Evolutionary conservation across 169 alveolate species (phyloP).

Genomic region (Plasmodium gonderi): DNA sequence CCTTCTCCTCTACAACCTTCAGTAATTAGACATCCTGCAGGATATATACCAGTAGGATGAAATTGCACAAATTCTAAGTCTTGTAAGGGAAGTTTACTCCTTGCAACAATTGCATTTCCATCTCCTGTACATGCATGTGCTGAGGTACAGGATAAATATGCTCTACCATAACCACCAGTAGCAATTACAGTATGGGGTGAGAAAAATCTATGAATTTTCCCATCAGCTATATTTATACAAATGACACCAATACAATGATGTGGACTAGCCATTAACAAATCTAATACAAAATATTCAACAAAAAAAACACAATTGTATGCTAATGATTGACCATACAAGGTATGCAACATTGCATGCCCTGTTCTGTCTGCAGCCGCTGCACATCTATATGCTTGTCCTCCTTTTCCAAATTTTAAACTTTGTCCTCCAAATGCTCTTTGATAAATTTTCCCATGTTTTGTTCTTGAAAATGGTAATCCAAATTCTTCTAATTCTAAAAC

Average conservation of each 20-base stretch:
- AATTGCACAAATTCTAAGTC: slow-evolving; percentile 98
- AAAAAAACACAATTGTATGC: slow-evolving; percentile 95
- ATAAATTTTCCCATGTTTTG: slow-evolving; percentile 94
- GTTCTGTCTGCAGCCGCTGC: slow-evolving; percentile 99
- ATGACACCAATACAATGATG: slow-evolving; percentile 94
- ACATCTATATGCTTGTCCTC: slow-evolving; percentile 98
- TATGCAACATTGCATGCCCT: slow-evolving; percentile 98
- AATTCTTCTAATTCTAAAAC: slow-evolving; percentile 96
- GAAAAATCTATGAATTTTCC: slow-evolving; percentile 96
- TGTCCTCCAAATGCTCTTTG: slow-evolving; percentile 99
- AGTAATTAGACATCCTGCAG: slow-evolving; percentile 97
- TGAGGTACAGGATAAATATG: slow-evolving; percentile 97
- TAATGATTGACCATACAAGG: slow-evolving; percentile 94
- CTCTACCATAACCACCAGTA: slow-evolving; percentile 99
- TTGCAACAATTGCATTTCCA: slow-evolving; percentile 93
- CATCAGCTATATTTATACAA: slow-evolving; percentile 96
- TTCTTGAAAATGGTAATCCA: slow-evolving; percentile 98
- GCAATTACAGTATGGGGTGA: slow-evolving; percentile 95
- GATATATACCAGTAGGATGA: slow-evolving; percentile 99
- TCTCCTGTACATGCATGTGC: slow-evolving; percentile 99
- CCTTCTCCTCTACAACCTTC: slow-evolving; percentile 99
- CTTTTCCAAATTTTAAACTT: slow-evolving; percentile 95
- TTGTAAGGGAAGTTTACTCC: slow-evolving; percentile 96
- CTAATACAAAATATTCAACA: slow-evolving; percentile 97
- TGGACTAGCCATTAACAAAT: slow-evolving; percentile 92